A percentile compares a stretch with the other conserved stretches of the same genome.
Conservation (phyloP, 257 asterid genomes). For the Lithospermum erythrorhizon region DNA sequence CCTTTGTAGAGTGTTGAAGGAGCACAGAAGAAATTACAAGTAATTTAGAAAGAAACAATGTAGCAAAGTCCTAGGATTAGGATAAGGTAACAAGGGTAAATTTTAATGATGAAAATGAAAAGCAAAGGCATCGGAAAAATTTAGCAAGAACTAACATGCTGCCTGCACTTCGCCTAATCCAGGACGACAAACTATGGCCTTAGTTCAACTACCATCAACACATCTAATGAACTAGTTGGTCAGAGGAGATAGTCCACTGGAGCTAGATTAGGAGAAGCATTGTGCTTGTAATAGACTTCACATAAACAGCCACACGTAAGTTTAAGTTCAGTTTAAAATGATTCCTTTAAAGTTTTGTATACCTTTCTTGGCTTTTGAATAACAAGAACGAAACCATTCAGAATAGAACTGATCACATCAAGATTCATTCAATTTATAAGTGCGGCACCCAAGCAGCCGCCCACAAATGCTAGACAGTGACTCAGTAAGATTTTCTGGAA, state of each 20-base stretch:
- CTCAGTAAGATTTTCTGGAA: constrained; percentile 3
- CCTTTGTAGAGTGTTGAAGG: neutral
- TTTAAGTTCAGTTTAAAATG: neutral
- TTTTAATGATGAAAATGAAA: neutral
- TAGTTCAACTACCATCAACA: no score
- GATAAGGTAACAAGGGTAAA: neutral
- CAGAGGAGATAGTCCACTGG: no score
- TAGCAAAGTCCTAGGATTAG: neutral
- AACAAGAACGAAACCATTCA: neutral
- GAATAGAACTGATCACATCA: neutral
- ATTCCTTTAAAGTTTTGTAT: neutral
- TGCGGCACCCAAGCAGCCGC: neutral
- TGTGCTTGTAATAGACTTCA: neutral
- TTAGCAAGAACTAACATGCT: neutral
- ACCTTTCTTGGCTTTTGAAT: neutral
- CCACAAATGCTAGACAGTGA: neutral
- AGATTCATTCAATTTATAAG: neutral
- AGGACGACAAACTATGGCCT: no score
- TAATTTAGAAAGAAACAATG: constrained; percentile 1
- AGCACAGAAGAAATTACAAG: constrained; percentile 1
- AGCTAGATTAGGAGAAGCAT: no score
- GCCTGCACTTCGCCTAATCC: no score
- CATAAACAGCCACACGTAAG: neutral
- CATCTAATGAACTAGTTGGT: no score
- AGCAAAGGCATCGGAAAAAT: no score